Base-by-base conservation (phyloP, 148 eudicot genomes). In the Pharnaceum exiguum region DNA sequence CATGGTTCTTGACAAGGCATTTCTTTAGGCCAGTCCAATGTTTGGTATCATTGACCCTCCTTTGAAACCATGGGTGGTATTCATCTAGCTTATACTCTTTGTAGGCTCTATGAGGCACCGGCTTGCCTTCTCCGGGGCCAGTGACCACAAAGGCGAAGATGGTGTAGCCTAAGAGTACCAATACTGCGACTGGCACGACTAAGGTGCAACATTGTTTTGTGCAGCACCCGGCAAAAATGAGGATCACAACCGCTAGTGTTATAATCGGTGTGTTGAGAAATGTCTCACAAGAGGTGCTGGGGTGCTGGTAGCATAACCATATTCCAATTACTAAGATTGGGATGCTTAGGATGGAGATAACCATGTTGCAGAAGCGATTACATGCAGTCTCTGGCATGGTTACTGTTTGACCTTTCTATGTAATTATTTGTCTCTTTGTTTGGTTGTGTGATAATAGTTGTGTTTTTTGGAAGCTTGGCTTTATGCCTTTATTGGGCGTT, bases 41-140 rank as follows among this genome's bases (percentile, higher is more conserved):
- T 4, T 36, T 1, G 17, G 59, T 22, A 23, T 55, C 45, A 36
- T 55, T 36, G 7, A 55, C 59, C 59, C 23, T 37, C 44, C 37
- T 35, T 36, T 55, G 59, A 28, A 55, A 3, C 59, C 59, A 55
- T 5, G 35, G 35, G 18, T 29, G 37, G 59, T 55, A 55, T 1
- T 27, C 35, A 7, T 18, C 10, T 1, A 55, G 28, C 13, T 36
- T 19, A 15, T 55, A 55, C 45, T 55, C 59, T 45, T 55, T 55
- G 12, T 55, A 55, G 0, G 26, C 22, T 21, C 36, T 36, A 17
- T 19, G 44, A 2, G 59, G 59, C 6, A 55, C 2, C 2, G 59
- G 22, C 17, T 37, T 21, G 8, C 29, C 59, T 0, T 7, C 5
- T 0, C 44, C 59, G 13, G 6, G 40, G 45, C 10, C 7, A n/a